A percentile compares a stretch with the other conserved stretches of the same genome.
These are phyloP conservation scores for Grammothele lineata DNA, from an alignment of 768 basidiomycete species.

Conservation along the genomic window DNA sequence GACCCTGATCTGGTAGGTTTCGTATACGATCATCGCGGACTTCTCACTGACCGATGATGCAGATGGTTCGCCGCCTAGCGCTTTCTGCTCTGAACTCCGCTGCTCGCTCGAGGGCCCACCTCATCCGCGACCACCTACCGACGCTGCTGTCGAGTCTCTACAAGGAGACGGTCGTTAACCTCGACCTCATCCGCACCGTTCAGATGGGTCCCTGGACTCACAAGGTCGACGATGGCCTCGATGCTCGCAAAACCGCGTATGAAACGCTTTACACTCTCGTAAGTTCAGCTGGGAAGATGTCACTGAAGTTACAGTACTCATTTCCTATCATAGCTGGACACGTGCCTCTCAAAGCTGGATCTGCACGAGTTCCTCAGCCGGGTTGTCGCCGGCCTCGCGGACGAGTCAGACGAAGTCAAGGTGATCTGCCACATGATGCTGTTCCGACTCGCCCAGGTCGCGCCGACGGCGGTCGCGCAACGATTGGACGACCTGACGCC, in stretches of 20 bases:
- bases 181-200: conserved; percentile 79
- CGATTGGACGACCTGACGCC: conserved; percentile 83
- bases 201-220: conserved; percentile 98
- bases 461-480: conserved; percentile 78
- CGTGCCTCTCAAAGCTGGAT: conserved; percentile 85
- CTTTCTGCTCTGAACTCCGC: conserved; percentile 91
- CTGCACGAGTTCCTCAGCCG: conserved; percentile 78
- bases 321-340: conserved; percentile 78
- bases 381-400: conserved; percentile 78
- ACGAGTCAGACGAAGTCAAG: conserved; percentile 95
- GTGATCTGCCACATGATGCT: conserved; percentile 95
- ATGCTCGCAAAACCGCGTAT: conserved; percentile 94
- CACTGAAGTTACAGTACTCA: too few relatives aligned
- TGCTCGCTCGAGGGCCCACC: conserved; percentile 89
- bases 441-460: conserved; percentile 83
- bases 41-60: too few relatives aligned
- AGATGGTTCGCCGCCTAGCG: conserved; percentile 90
- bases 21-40: too few relatives aligned
- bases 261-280: conserved; percentile 97
- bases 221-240: conserved; percentile 94
- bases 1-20: conserved; percentile 77
- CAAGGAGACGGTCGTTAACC: conserved; percentile 77
- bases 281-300: too few relatives aligned
- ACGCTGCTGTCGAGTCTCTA: conserved; percentile 80
- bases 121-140: conserved; percentile 80